Evolutionary conservation across 1,284 basidiomycete species (phyloP).

Genomic region (Stereum hirsutum): DNA sequence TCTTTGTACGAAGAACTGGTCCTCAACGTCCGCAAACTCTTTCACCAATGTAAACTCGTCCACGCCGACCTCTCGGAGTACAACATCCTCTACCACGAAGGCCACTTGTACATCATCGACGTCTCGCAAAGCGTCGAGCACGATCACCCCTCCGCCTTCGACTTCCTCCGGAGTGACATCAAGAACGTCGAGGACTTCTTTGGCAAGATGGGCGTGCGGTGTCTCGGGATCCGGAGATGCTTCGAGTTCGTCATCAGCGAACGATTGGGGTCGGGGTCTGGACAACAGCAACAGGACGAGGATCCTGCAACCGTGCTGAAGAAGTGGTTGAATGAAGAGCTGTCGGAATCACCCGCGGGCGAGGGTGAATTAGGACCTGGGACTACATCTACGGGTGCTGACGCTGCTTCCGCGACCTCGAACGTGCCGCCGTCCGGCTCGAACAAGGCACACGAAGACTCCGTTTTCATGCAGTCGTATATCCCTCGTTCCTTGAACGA

Average conservation of each 20-base stretch:
- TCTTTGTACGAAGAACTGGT: constrained; percentile 78
- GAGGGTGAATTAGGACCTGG: constrained; percentile 16
- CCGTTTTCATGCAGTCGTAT: constrained; percentile 81
- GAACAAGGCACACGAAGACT: constrained; percentile 72
- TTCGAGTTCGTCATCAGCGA: constrained; percentile 87
- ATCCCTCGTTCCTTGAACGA: constrained; percentile 91
- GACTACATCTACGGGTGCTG: constrained; percentile 13
- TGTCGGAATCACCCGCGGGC: constrained; percentile 15
- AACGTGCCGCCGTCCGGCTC: constrained; percentile 4
- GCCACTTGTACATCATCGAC: constrained; percentile 91
- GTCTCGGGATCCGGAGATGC: constrained; percentile 73
- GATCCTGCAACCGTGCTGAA: constrained; percentile 35
- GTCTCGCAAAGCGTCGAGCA: constrained; percentile 99
- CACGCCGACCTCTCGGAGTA: constrained; percentile 99
- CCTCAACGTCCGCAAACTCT: constrained; percentile 78
- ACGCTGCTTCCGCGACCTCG: constrained; percentile 13
- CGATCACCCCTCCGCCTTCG: constrained; percentile 93
- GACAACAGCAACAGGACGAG: constrained; percentile 20
- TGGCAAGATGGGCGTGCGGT: constrained; percentile 60
- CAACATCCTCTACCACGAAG: constrained; percentile 85
- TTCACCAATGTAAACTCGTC: constrained; percentile 86
- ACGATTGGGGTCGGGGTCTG: constrained; percentile 25
- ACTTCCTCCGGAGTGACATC: constrained; percentile 91
- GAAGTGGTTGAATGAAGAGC: constrained; percentile 39
- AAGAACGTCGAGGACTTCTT: constrained; percentile 95